Percentiles rank a stretch among this genome's conserved stretches.
phyloP scores from a whole-genome alignment of 2,329 filamentous ascomycete genomes.

The Sclerotinia spermophila region DNA sequence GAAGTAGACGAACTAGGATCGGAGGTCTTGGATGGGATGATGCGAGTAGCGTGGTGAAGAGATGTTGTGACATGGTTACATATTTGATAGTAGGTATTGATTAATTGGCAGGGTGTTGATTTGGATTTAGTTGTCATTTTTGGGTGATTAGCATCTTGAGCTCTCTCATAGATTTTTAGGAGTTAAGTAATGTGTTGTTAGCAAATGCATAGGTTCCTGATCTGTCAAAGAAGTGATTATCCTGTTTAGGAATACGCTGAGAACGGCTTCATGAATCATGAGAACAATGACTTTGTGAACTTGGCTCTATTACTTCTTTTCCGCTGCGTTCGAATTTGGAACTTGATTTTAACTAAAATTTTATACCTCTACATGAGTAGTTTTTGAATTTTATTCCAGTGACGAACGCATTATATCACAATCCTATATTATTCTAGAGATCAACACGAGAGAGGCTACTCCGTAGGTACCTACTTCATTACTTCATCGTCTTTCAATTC shows the following conservation, averaged over 20 bases:
- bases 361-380: not conserved
- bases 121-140: not conserved
- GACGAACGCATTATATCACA: not conserved
- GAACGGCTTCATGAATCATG: not conserved
- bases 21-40: not conserved
- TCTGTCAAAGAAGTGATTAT: slow-evolving; percentile 1
- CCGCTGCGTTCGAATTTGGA: not conserved
- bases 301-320: not conserved
- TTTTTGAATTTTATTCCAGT: not conserved
- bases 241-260: not conserved
- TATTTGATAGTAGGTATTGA: slow-evolving; percentile 7
- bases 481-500: not conserved
- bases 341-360: not conserved
- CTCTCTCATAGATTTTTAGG: not conserved
- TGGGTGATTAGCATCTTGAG: not conserved
- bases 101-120: not conserved
- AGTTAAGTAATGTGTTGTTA: no score
- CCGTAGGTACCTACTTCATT: not conserved
- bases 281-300: slow-evolving; percentile 7
- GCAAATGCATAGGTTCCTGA: not conserved
- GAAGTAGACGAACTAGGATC: not conserved
- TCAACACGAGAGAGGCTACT: not conserved
- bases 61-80: slow-evolving; percentile 14
- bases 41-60: slow-evolving; percentile 5
- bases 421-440: no score